Evolutionary conservation across 2,329 filamentous ascomycete genomes (phyloP), one percentile per base, ranked within the genome.

Genomic region (Aspergillus sojae): DNA sequence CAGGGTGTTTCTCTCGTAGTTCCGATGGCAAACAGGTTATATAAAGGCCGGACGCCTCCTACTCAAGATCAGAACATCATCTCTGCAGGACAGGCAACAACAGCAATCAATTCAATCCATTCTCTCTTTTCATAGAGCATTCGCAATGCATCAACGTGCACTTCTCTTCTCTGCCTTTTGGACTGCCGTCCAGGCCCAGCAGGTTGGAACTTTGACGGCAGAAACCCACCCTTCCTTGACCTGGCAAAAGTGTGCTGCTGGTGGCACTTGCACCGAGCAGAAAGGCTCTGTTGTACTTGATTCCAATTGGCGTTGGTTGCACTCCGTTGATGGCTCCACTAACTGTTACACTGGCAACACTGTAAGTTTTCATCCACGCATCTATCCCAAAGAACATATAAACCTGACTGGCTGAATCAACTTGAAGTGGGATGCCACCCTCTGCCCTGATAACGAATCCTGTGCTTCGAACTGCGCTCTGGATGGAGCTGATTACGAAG

Each of bases 251-350:
- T 89, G 86, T 76, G 82, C 84, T 41, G 71, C 76, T 26, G 78
- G 76, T 61, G 84, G 85, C 58, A 78, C 77, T 36, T 89, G 86
- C 78, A 81, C 77, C 30, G 86, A 74, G 2, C 83, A 85, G 68
- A 69, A 72, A 46, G 85, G 82, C 48, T 82, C 81, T 41, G 79
- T 89, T 57, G 84, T 84, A 59, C 76, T 89, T 68, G 85, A 88
- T 69, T 70, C 83, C 65, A 86, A 86, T 77, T 87, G 84, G 84
- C 80, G 84, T 57, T 87, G 85, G 85, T 72, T 85, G 53, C 84
- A 87, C 73, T 74, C 76, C 45, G 79, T 75, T 48, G 66, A 72
- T 3, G 79, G 79, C 54, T 82, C 78, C 65, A 83, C 78, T 68
- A 87, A 88, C 78, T 87, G 85, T 79, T 87, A 86, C 75, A 81